A percentile compares a stretch with the other conserved stretches of the same genome.
Conservation (phyloP, 768 basidiomycete species). For the Stropharia rugosoannulata region DNA sequence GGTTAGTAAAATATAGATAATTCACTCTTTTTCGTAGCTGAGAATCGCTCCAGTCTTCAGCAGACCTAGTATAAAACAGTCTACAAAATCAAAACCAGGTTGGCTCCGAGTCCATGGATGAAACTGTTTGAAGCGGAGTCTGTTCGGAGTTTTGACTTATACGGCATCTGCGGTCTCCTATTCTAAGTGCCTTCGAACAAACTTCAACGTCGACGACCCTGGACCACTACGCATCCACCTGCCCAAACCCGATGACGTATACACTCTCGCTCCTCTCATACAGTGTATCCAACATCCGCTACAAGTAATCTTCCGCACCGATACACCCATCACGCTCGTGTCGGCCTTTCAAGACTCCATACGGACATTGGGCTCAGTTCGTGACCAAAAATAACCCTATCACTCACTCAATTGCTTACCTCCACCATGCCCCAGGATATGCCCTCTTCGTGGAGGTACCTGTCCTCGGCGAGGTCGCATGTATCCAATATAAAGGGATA, state of each 20-base stretch:
- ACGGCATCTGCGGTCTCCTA: not conserved
- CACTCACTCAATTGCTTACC: slow-evolving; percentile 11
- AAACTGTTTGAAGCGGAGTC: not conserved
- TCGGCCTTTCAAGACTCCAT: not conserved
- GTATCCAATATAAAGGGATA: slow-evolving; percentile 48
- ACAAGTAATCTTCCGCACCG: not conserved
- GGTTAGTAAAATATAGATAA: too few relatives aligned
- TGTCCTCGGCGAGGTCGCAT: slow-evolving; percentile 30
- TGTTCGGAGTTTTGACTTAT: not conserved
- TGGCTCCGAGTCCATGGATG: too few relatives aligned
- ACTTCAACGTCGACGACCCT: too few relatives aligned
- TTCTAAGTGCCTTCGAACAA: too few relatives aligned
- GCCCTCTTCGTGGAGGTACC: slow-evolving; percentile 32
- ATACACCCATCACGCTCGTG: not conserved
- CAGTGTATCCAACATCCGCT: too few relatives aligned
- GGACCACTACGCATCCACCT: too few relatives aligned
- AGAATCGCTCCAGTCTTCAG: too few relatives aligned
- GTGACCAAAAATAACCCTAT: slow-evolving; percentile 18
- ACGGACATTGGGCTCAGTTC: not conserved
- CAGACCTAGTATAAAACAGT: too few relatives aligned
- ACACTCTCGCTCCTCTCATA: too few relatives aligned
- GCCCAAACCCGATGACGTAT: too few relatives aligned
- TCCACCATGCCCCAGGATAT: slow-evolving; percentile 36
- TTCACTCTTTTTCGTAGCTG: too few relatives aligned
- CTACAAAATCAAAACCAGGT: too few relatives aligned